Evolutionary conservation across 2,329 filamentous ascomycete genomes (phyloP).

Genomic region (Metarhizium guizhouense): DNA sequence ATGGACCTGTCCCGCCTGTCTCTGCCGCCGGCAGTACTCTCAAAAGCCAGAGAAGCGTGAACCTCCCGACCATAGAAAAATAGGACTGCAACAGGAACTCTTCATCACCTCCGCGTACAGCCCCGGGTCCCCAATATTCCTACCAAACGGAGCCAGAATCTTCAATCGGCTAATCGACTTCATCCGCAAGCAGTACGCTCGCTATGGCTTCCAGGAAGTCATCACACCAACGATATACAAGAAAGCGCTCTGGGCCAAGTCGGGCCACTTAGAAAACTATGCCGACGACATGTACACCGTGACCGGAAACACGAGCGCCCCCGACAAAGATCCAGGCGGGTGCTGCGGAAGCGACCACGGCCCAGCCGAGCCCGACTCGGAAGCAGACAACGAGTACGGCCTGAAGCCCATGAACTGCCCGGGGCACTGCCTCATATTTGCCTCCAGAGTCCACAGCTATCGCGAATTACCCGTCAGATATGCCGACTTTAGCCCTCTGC

Average conservation of each 20-base stretch:
- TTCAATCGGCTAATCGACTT: constrained; percentile 80
- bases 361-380: constrained; percentile 30
- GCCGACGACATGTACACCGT: constrained; percentile 90
- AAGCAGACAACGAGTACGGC: constrained; percentile 64
- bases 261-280: constrained; percentile 83
- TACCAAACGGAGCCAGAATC: constrained; percentile 71
- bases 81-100: constrained; percentile 60
- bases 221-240: constrained; percentile 90
- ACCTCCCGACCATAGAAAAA: constrained; percentile 48
- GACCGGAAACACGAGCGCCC: constrained; percentile 35
- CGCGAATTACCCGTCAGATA: constrained; percentile 75
- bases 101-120: constrained; percentile 74
- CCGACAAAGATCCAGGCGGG: constrained; percentile 7
- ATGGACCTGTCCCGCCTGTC: constrained; percentile 24
- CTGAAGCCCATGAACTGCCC: constrained; percentile 93
- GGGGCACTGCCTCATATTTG: constrained; percentile 79
- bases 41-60: constrained; percentile 18
- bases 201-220: constrained; percentile 81
- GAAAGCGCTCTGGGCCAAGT: constrained; percentile 75
- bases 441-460: constrained; percentile 63
- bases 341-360: constrained; percentile 23
- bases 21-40: constrained; percentile 21
- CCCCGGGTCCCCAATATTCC: constrained; percentile 76
- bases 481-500: constrained; percentile 81
- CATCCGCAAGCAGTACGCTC: constrained; percentile 72